phyloP scores from a whole-genome alignment of 1,284 basidiomycete species.

The Leccinum solheimii region DNA sequence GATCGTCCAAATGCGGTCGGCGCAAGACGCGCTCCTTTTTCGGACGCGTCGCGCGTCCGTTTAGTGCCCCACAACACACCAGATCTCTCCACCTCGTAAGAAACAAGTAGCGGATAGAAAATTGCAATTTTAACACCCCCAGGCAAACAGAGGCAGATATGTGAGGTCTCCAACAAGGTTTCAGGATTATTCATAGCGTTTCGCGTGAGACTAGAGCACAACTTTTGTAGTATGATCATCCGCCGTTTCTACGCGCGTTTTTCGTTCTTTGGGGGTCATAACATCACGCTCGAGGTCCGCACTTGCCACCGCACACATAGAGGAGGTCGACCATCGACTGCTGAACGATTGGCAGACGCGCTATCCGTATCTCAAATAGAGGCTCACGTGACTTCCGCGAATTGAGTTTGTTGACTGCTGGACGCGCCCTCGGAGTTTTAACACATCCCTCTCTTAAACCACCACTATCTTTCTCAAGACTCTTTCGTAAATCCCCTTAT shows the following conservation, averaged over 20 bases:
- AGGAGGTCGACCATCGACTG: slow-evolving; percentile 1
- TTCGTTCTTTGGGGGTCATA: slow-evolving; percentile 12
- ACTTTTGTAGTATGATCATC: slow-evolving; percentile 22
- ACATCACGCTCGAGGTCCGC: slow-evolving; percentile 13
- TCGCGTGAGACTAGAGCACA: slow-evolving; percentile 13
- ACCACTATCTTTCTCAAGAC: slow-evolving; percentile 44
- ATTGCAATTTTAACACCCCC: slow-evolving; percentile 22
- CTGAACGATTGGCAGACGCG: slow-evolving; percentile 12
- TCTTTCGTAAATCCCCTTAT: slow-evolving; percentile 36
- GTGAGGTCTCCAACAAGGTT: slow-evolving; percentile 16
- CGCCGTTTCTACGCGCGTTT: slow-evolving; percentile 18
- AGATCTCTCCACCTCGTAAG: slow-evolving; percentile 33
- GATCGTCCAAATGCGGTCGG: slow-evolving; percentile 34
- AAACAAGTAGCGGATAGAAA: slow-evolving; percentile 34
- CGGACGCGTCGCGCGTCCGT: slow-evolving; percentile 37
- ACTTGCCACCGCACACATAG: slow-evolving; percentile 4
- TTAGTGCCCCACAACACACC: slow-evolving; percentile 35
- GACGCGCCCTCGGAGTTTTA: slow-evolving; percentile 60
- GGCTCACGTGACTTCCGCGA: slow-evolving; percentile 38
- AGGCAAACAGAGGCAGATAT: slow-evolving; percentile 19
- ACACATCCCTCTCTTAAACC: slow-evolving; percentile 52
- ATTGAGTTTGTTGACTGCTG: slow-evolving; percentile 50
- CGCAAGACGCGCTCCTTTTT: slow-evolving; percentile 46
- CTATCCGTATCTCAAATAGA: slow-evolving; percentile 36
- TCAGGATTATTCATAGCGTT: slow-evolving; percentile 21